Evolutionary conservation across 768 basidiomycete species (phyloP).

Genomic region (Leccinum subgranulosum): DNA sequence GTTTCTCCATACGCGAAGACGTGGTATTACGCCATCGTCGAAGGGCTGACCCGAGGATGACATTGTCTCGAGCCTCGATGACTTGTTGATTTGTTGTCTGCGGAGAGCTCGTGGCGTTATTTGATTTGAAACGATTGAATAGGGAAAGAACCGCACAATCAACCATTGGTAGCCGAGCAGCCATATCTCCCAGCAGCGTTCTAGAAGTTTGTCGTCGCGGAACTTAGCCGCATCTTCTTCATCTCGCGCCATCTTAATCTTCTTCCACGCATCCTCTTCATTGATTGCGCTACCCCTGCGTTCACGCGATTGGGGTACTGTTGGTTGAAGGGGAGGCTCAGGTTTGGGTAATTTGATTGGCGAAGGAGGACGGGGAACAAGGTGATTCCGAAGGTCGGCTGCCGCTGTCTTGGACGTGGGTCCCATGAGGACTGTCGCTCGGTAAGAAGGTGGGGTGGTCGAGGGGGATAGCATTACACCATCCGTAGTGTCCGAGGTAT

Average conservation of each 20-base stretch:
- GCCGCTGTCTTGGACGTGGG: constrained; percentile 14
- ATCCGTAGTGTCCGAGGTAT: constrained; percentile 36
- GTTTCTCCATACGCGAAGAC: constrained; percentile 35
- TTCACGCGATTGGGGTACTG: constrained; percentile 30
- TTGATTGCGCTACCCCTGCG: constrained; percentile 53
- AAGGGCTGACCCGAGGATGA: constrained; percentile 56
- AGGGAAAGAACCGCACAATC: constrained; percentile 46
- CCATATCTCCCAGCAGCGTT: constrained; percentile 78
- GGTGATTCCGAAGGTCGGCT: constrained; percentile 12
- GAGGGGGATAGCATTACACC: constrained; percentile 33
- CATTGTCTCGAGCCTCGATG: constrained; percentile 60
- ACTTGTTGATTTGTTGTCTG: constrained; percentile 76
- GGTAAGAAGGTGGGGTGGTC: constrained; percentile 49
- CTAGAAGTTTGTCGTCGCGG: constrained; percentile 57
- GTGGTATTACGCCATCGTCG: constrained; percentile 57
- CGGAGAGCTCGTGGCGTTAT: constrained; percentile 7
- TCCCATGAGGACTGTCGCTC: constrained; percentile 36
- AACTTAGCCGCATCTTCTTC: constrained; percentile 71
- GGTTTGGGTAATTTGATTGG: constrained; percentile 31
- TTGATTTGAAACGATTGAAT: constrained; percentile 12
- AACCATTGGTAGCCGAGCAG: constrained; percentile 69
- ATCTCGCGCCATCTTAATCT: constrained; percentile 65
- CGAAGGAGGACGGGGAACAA: constrained; percentile 20
- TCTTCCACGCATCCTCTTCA: constrained; percentile 77
- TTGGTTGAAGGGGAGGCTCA: constrained; percentile 15